A percentile compares a stretch with the other conserved stretches of the same genome.
These are phyloP conservation scores for Kazachstania psychrophila DNA, from an alignment of 805 yeast species.

Conservation along the genomic window DNA sequence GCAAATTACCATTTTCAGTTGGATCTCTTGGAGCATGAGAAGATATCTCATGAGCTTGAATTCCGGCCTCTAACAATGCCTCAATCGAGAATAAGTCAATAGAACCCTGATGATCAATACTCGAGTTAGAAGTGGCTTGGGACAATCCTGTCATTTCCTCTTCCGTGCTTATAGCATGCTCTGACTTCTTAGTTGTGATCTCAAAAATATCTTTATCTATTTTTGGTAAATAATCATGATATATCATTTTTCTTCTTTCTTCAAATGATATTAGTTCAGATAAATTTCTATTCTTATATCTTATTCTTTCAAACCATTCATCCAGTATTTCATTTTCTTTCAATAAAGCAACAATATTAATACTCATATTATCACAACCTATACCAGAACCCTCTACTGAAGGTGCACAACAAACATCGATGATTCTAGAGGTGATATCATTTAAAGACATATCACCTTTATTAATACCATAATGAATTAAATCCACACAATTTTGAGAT, in stretches of 20 bases:
- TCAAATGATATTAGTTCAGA: slow-evolving; percentile 32
- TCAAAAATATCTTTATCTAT: slow-evolving; percentile 34
- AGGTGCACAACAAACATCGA: slow-evolving; percentile 94
- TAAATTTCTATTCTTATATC: slow-evolving; percentile 33
- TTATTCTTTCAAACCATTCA: slow-evolving; percentile 53
- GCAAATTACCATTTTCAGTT: neutral
- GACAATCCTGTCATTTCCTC: too few species aligned
- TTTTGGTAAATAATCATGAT: slow-evolving; percentile 35
- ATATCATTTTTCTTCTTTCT: slow-evolving; percentile 41
- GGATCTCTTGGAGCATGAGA: neutral
- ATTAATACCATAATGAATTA: slow-evolving; percentile 82
- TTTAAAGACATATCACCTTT: slow-evolving; percentile 52
- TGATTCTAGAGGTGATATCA: slow-evolving; percentile 75
- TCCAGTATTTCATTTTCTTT: slow-evolving; percentile 40
- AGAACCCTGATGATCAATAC: neutral
- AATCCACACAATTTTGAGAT: slow-evolving; percentile 86
- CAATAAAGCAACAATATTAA: slow-evolving; percentile 76
- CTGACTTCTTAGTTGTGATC: slow-evolving; percentile 18
- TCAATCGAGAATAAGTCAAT: slow-evolving; percentile 11
- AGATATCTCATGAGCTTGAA: slow-evolving; percentile 30
- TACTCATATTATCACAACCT: slow-evolving; percentile 98
- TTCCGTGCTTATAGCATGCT: slow-evolving; percentile 15
- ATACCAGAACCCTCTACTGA: slow-evolving; percentile 86
- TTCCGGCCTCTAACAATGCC: slow-evolving; percentile 15
- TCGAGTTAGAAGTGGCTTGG: too few species aligned